These are phyloP conservation scores for Lolium rigidum DNA, from an alignment of 176 grass and related monocot species.

Conservation along the genomic window DNA sequence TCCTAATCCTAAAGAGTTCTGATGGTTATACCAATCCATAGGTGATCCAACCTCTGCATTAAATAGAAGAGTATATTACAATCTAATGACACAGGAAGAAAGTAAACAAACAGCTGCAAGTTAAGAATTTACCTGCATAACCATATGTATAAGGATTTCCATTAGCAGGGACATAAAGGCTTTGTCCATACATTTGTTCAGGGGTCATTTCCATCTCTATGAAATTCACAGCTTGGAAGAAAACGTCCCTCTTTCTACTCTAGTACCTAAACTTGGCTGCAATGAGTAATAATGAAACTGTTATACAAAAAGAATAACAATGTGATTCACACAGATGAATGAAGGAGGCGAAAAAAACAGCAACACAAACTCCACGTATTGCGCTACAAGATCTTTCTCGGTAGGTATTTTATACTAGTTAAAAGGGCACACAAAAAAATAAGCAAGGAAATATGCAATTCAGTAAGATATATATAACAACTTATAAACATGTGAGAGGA, in stretches of 20 bases:
- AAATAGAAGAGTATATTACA: constrained; percentile 2
- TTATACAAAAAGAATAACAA: constrained; percentile 28
- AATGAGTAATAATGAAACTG: constrained; percentile 3
- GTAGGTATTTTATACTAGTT: neutral
- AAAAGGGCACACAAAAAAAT: neutral
- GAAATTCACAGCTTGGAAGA: constrained; percentile 24
- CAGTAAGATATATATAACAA: neutral
- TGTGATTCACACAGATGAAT: neutral
- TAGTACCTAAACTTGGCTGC: constrained; percentile 23
- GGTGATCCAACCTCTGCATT: constrained; percentile 64
- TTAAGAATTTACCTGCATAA: constrained; percentile 52
- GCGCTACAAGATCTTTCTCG: neutral
- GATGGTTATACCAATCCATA: constrained; percentile 71
- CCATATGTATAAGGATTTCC: constrained; percentile 59
- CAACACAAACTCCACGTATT: neutral
- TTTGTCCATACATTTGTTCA: constrained; percentile 67
- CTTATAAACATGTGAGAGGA: neutral
- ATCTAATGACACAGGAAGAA: neutral
- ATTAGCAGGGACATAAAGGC: constrained; percentile 52
- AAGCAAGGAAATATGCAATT: neutral
- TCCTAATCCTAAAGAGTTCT: constrained; percentile 44
- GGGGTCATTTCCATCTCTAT: constrained; percentile 62
- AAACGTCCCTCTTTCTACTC: constrained; percentile 10
- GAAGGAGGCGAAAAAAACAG: neutral
- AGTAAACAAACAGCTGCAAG: neutral